Percentiles rank a stretch among this genome's conserved stretches.
Conservation (phyloP, 2,329 filamentous ascomycete species). For the Camillea tinctor region DNA sequence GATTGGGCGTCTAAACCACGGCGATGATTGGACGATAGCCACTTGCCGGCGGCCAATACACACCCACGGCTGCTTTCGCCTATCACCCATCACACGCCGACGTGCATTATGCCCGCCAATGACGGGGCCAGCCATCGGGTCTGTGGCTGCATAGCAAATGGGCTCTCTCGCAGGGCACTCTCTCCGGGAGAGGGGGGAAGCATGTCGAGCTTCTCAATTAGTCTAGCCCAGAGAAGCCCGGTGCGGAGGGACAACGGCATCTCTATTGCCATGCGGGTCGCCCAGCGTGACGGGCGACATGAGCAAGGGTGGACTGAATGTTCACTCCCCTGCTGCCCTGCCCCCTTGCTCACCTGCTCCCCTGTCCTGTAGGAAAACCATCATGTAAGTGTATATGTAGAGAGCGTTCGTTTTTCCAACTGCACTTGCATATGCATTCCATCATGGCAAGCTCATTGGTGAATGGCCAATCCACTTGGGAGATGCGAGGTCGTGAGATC, state of each 20-base stretch:
- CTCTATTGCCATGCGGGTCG: slow-evolving; percentile 2
- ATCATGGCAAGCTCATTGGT: slow-evolving; percentile 23
- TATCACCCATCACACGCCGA: slow-evolving; percentile 34
- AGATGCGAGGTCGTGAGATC: slow-evolving; percentile 10
- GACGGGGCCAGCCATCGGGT: slow-evolving; percentile 17
- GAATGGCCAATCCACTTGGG: slow-evolving; percentile 18
- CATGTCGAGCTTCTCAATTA: slow-evolving; percentile 5
- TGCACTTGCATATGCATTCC: slow-evolving; percentile 22
- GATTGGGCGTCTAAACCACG: slow-evolving; percentile 42
- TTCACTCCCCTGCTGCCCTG: too few species aligned
- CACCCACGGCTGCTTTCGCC: slow-evolving; percentile 18
- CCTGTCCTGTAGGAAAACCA: slow-evolving; percentile 5
- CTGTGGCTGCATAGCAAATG: slow-evolving; percentile 22
- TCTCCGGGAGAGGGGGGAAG: slow-evolving; percentile 1
- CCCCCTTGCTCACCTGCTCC: too few species aligned
- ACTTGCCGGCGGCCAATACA: slow-evolving; percentile 30
- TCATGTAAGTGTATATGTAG: slow-evolving; percentile 1
- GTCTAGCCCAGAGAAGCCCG: slow-evolving; percentile 1
- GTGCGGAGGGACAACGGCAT: slow-evolving; percentile 10
- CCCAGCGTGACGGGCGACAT: slow-evolving; percentile 9
- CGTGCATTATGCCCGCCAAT: slow-evolving; percentile 26
- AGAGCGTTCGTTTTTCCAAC: slow-evolving; percentile 7
- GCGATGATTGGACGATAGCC: slow-evolving; percentile 32
- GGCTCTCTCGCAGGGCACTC: slow-evolving; percentile 4
- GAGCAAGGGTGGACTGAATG: slow-evolving; percentile 18